Percentiles rank a stretch among this genome's conserved stretches.
Conservation (phyloP, 2,329 filamentous ascomycete genomes). For the Hirsutella rhossiliensis region DNA sequence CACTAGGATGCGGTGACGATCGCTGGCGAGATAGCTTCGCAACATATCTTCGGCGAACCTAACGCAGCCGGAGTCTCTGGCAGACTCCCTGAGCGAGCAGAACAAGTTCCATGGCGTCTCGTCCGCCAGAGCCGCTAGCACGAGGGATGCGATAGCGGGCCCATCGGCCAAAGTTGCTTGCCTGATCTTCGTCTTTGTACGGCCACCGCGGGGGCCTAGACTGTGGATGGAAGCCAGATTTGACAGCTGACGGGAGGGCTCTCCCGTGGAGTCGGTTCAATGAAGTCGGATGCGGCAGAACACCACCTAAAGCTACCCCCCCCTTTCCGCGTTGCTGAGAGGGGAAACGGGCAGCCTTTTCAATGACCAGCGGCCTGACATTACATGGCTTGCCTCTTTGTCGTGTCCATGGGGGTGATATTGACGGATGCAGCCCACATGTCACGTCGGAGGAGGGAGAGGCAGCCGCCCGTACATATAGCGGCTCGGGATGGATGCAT, state of each 20-base stretch:
- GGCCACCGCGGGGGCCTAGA: background rate
- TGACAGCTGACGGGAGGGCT: background rate
- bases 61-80: background rate
- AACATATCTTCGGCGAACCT: background rate
- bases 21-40: conserved; percentile 1
- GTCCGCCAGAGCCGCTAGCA: conserved; percentile 5
- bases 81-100: background rate
- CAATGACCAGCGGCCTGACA: no score
- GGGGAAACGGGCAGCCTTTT: no score
- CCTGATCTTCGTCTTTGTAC: conserved; percentile 5
- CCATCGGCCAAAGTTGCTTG: conserved; percentile 6
- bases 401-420: no score
- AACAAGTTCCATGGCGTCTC: conserved; percentile 7
- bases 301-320: no score
- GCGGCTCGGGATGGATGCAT: no score
- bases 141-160: conserved; percentile 6
- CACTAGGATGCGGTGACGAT: conserved; percentile 3
- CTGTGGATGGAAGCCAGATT: background rate
- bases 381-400: no score
- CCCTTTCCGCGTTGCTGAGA: no score
- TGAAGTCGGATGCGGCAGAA: background rate
- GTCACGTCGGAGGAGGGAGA: no score
- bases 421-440: no score
- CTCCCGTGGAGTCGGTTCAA: background rate
- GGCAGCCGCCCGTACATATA: no score